A percentile compares a stretch with the other conserved stretches of the same genome.
Evolutionary conservation across 345 rosid genomes (phyloP).

Genomic region (Eucalyptus pauciflora): DNA sequence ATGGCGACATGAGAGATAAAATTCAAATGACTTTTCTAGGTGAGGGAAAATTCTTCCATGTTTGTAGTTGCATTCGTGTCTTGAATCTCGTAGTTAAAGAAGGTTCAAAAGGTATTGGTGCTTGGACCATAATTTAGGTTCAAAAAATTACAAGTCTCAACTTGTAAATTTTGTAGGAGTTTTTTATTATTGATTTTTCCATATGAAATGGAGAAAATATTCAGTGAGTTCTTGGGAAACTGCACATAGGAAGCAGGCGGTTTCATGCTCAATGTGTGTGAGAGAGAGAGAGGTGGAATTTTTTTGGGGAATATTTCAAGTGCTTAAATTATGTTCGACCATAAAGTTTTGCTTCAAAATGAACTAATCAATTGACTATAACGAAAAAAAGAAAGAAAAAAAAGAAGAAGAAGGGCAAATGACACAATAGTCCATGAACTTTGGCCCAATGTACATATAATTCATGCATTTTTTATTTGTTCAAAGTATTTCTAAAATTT

Average conservation of each 20-base stretch:
- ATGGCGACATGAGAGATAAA: background rate
- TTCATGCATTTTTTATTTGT: accelerated
- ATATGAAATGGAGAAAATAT: no score
- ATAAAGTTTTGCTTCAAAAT: background rate
- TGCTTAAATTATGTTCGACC: no score
- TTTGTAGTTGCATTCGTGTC: accelerated
- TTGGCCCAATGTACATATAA: background rate
- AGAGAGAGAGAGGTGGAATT: no score
- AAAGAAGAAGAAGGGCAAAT: no score
- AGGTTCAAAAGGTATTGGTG: background rate
- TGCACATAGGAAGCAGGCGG: no score
- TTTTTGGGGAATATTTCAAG: no score
- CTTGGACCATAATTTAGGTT: background rate
- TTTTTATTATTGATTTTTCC: no score
- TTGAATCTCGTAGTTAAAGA: background rate
- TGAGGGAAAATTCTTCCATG: background rate
- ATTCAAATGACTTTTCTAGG: background rate
- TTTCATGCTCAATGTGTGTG: no score
- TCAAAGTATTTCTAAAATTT: no score
- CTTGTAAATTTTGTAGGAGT: background rate
- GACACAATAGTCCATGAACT: no score
- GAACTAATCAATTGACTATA: background rate
- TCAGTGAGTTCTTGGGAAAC: background rate
- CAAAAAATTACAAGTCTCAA: background rate
- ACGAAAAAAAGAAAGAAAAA: no score